Evolutionary conservation across 1,284 basidiomycete species (phyloP).

Genomic region (Phylloporus sp.): DNA sequence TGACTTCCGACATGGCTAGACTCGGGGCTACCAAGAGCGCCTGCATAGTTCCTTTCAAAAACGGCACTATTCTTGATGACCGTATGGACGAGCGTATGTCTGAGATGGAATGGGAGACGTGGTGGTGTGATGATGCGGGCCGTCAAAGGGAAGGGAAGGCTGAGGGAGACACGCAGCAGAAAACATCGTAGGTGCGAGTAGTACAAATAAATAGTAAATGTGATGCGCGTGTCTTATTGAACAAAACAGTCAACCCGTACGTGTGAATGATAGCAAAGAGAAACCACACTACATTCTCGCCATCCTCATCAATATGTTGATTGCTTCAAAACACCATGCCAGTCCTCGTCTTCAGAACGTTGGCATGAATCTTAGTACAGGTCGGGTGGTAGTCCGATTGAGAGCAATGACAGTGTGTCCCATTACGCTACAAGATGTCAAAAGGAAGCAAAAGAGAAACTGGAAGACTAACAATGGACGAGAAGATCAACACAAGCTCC

Average conservation of each 20-base stretch:
- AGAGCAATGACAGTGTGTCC: too few species aligned
- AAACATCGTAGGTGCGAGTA: constrained; percentile 80
- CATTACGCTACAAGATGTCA: too few species aligned
- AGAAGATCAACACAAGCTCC: too few species aligned
- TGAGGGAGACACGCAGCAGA: constrained; percentile 83
- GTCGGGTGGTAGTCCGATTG: too few species aligned
- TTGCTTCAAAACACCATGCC: too few species aligned
- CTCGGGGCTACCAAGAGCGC: constrained; percentile 70
- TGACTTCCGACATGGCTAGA: constrained; percentile 60
- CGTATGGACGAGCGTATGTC: too few species aligned
- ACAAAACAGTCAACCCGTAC: constrained; percentile 2
- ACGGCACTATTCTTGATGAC: too few species aligned
- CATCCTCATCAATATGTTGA: constrained; percentile 78
- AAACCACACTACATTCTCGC: constrained; percentile 76
- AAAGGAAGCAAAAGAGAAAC: too few species aligned
- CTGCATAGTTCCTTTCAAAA: constrained; percentile 77
- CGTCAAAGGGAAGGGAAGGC: too few species aligned
- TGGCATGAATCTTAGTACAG: constrained; percentile 69
- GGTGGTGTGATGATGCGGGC: constrained; percentile 80
- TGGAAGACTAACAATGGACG: too few species aligned
- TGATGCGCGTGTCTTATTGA: constrained; percentile 63
- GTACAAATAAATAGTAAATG: constrained; percentile 65
- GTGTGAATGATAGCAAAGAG: background rate
- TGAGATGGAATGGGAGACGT: too few species aligned
- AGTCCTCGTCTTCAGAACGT: constrained; percentile 62